These are phyloP conservation scores for Lipomyces yarrowii DNA, from an alignment of 1,139 yeast genomes.

Conservation along the genomic window DNA sequence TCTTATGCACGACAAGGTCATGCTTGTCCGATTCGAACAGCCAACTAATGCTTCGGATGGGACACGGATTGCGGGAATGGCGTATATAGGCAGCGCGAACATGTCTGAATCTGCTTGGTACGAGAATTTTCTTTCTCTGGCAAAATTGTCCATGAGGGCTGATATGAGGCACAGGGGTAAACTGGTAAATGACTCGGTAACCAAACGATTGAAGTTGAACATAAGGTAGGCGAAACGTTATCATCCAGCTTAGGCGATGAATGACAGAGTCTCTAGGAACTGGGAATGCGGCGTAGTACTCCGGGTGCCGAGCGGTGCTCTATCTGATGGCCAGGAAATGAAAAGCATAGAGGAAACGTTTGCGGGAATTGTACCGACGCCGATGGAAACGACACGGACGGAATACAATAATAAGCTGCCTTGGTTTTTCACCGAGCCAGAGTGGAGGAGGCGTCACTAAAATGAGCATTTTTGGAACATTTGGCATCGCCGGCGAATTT, in stretches of 20 bases:
- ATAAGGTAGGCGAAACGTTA: conserved; percentile 6
- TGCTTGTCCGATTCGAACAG: conserved; percentile 20
- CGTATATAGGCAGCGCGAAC: conserved; percentile 36
- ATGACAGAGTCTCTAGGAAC: conserved; percentile 22
- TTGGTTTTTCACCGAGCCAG: conserved; percentile 26
- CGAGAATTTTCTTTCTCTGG: background rate
- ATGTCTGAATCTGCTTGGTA: conserved; percentile 37
- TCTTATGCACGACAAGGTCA: conserved; percentile 33
- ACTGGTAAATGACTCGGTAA: conserved; percentile 19
- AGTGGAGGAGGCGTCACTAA: background rate
- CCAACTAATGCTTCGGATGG: conserved; percentile 13
- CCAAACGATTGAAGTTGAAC: conserved; percentile 22
- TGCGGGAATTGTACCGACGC: conserved; percentile 19
- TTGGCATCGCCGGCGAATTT: background rate
- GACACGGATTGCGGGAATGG: conserved; percentile 16
- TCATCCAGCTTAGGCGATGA: background rate
- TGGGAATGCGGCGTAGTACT: conserved; percentile 35
- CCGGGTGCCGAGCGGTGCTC: conserved; percentile 11
- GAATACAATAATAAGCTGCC: conserved; percentile 16
- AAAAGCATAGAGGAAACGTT: conserved; percentile 13
- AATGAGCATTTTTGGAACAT: background rate
- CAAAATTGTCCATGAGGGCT: background rate
- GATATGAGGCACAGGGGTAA: conserved; percentile 29
- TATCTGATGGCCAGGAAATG: background rate
- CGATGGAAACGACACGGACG: conserved; percentile 24